phyloP scores from a whole-genome alignment of 805 yeast genomes.

The Babjeviella inositovora region DNA sequence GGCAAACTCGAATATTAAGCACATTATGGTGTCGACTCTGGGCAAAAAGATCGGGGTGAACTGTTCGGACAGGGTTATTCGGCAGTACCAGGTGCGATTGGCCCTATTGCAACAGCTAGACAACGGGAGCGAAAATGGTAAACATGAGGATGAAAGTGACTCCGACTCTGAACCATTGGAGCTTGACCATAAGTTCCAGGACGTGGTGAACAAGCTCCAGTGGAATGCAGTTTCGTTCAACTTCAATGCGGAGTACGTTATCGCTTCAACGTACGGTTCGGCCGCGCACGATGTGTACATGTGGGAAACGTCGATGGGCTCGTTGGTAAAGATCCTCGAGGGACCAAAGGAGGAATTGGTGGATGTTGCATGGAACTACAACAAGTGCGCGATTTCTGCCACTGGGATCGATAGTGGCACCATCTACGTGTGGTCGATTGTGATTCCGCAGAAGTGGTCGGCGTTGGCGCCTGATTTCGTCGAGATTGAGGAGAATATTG shows the following conservation, averaged over 20 bases:
- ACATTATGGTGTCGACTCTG: slow-evolving; percentile 38
- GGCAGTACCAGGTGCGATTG: slow-evolving; percentile 43
- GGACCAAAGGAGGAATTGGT: slow-evolving; percentile 82
- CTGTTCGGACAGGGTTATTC: slow-evolving; percentile 59
- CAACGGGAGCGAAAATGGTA: too few relatives aligned
- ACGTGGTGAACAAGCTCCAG: slow-evolving; percentile 73
- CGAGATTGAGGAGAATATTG: slow-evolving; percentile 83
- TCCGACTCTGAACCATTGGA: slow-evolving; percentile 37
- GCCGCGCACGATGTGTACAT: slow-evolving; percentile 73
- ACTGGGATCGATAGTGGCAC: slow-evolving; percentile 79
- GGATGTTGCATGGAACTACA: slow-evolving; percentile 77
- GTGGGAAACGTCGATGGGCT: slow-evolving; percentile 85
- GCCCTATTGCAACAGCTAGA: too few relatives aligned
- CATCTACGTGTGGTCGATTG: slow-evolving; percentile 68
- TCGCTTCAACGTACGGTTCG: slow-evolving; percentile 79
- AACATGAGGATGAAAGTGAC: too few relatives aligned
- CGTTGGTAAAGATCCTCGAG: slow-evolving; percentile 77
- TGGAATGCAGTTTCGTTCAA: slow-evolving; percentile 77
- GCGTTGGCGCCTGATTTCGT: slow-evolving; percentile 94
- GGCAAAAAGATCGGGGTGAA: slow-evolving; percentile 55
- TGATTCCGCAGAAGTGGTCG: slow-evolving; percentile 87
- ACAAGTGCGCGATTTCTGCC: slow-evolving; percentile 59
- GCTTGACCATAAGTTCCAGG: slow-evolving; percentile 73
- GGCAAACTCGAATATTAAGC: slow-evolving; percentile 60
- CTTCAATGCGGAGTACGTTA: slow-evolving; percentile 64